A percentile compares a stretch with the other conserved stretches of the same genome.
Evolutionary conservation across 2,329 filamentous ascomycete genomes (phyloP).

Genomic region (Coniochaeta prunicola): DNA sequence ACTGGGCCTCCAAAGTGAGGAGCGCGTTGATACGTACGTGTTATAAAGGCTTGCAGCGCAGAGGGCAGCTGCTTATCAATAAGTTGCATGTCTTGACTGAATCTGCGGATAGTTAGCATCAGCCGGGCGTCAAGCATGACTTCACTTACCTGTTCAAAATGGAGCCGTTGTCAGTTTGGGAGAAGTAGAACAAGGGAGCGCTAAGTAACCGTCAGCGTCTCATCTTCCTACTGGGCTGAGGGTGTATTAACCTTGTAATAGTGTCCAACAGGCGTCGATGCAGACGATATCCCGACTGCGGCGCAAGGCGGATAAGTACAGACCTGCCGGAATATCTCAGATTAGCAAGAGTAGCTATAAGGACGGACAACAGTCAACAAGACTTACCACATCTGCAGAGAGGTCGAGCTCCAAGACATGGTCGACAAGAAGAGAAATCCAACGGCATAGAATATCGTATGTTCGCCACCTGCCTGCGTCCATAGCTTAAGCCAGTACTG

Average conservation of each 20-base stretch:
- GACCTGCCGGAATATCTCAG: no score
- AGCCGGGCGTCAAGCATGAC: no score
- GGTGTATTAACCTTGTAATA: no score
- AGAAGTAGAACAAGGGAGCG: slow-evolving; percentile 32
- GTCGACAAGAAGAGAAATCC: slow-evolving; percentile 27
- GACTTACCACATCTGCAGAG: slow-evolving; percentile 24
- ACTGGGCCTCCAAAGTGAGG: no score
- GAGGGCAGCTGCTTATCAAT: slow-evolving; percentile 33
- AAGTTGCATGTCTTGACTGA: slow-evolving; percentile 35
- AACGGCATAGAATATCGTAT: slow-evolving; percentile 22
- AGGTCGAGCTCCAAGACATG: slow-evolving; percentile 29
- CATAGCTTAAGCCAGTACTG: slow-evolving; percentile 32
- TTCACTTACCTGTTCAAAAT: slow-evolving; percentile 35
- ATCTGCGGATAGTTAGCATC: no score
- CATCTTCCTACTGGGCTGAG: no score
- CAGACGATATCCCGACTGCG: slow-evolving; percentile 24
- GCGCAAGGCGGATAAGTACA: slow-evolving; percentile 24
- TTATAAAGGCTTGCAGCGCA: slow-evolving; percentile 22
- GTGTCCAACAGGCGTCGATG: slow-evolving; percentile 24
- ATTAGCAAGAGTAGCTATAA: no score
- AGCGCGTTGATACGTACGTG: no score
- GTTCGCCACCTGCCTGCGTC: slow-evolving; percentile 20
- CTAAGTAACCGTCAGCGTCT: no score
- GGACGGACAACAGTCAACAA: no score
- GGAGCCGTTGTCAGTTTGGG: slow-evolving; percentile 28